These are phyloP conservation scores for Ulmus americana DNA, from an alignment of 331 rosid genomes.

Conservation along the genomic window DNA sequence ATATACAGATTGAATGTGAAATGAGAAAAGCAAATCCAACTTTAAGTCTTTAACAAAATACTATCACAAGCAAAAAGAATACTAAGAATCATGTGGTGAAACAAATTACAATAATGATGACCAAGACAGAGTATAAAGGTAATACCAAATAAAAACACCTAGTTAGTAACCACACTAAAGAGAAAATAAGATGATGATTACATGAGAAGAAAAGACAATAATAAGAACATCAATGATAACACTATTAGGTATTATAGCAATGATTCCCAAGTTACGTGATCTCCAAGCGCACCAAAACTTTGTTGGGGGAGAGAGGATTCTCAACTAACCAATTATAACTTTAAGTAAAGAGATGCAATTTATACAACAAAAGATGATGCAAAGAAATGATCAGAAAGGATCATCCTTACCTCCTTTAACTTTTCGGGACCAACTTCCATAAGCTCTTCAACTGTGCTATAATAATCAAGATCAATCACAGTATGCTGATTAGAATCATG, in stretches of 20 bases:
- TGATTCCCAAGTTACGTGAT: too few species aligned
- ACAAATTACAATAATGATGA: neutral
- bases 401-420: conserved; percentile 66
- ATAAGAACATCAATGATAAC: too few species aligned
- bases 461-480: conserved; percentile 80
- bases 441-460: conserved; percentile 75
- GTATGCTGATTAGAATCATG: conserved; percentile 40
- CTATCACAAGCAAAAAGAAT: neutral
- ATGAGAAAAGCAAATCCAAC: neutral
- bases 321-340: too few species aligned
- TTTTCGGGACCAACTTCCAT: conserved; percentile 82
- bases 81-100: neutral
- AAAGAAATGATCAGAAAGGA: conserved; percentile 2
- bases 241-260: too few species aligned
- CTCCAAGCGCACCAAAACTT: too few species aligned
- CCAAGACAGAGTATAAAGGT: too few species aligned
- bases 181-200: too few species aligned
- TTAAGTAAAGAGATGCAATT: too few species aligned
- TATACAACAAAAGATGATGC: neutral
- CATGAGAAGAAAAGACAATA: too few species aligned
- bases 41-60: neutral
- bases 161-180: too few species aligned
- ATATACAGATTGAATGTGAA: neutral
- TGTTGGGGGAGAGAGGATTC: too few species aligned
- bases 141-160: neutral